Base-by-base conservation (phyloP, 371 early-diverging fungal species). In the Funneliformis caledonium region DNA sequence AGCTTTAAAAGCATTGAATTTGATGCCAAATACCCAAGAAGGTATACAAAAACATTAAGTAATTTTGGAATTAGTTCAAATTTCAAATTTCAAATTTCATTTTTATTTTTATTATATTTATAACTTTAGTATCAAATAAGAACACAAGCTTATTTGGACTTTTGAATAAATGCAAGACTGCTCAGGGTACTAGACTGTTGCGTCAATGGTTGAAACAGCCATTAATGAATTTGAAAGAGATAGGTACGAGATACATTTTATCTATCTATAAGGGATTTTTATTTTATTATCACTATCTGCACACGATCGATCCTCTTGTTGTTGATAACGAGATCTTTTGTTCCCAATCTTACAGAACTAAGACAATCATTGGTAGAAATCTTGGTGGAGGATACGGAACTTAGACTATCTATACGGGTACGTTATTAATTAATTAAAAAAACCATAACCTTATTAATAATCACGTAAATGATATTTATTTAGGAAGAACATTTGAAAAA, bases 161-260 rank as follows among this genome's bases (percentile, higher is more conserved):
- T 61, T 86, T 99, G 61, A 96, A 98, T 86, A 88, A 94, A 78
- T 97, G 97, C 87, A 91, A 92, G 77, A 99, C 99, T 5, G 86
- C 94, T 0, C 97, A 97, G 83, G 99, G 99, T 0, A 89, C 94
- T 22, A 88, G 98, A 4, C 83, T 98, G 81, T 86, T 98, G 31
- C 89, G 90, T 14, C 96, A 96, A 84, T 99, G 98, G 98, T 83
- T 99, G 45, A 96, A 95, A 81, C 98, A 98, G 82, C 99, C 99
- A 7, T 87, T 97, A 4, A 86, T 97, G 83, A 89, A 92, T 48
- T 26, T 93, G 8, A 82, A 83, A 8, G 93, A 91, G 33, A 97
- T 98, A 73, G 87, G 90, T 91, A 85, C 76, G 82, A 26, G 26
- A 26, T 26, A 26, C 26, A 26, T 26, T 0, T 26, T 26, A 26